phyloP scores from a whole-genome alignment of 2,329 filamentous ascomycete genomes.

The Emydomyces testavorans region DNA sequence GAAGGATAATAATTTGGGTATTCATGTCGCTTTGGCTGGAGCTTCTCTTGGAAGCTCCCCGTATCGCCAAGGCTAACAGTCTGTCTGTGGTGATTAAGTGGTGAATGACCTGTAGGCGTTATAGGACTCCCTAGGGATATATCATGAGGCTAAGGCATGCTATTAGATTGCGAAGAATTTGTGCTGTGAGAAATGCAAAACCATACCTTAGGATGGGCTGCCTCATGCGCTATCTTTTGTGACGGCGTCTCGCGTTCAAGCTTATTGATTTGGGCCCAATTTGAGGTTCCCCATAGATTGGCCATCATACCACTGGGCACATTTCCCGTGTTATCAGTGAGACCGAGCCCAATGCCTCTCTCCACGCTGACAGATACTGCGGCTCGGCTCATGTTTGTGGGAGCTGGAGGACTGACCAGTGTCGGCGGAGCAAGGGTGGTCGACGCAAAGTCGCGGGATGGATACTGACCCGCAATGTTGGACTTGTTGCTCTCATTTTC shows the following conservation, averaged over 20 bases:
- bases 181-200: not conserved
- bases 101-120: slow-evolving; percentile 20
- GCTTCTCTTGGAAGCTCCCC: slow-evolving; percentile 26
- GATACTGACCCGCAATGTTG: slow-evolving; percentile 20
- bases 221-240: slow-evolving; percentile 20
- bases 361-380: slow-evolving; percentile 75
- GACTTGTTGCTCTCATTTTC: slow-evolving; percentile 29
- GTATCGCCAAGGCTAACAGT: slow-evolving; percentile 43
- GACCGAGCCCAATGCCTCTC: slow-evolving; percentile 53
- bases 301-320: slow-evolving; percentile 80
- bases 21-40: slow-evolving; percentile 37
- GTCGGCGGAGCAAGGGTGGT: slow-evolving; percentile 70
- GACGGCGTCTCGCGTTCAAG: slow-evolving; percentile 43
- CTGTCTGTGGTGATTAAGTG: slow-evolving; percentile 40
- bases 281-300: slow-evolving; percentile 84
- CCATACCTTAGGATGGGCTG: slow-evolving; percentile 15
- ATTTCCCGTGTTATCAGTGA: slow-evolving; percentile 50
- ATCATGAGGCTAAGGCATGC: slow-evolving; percentile 11
- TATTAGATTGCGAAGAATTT: slow-evolving; percentile 3
- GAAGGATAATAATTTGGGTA: slow-evolving; percentile 67
- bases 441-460: slow-evolving; percentile 37
- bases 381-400: slow-evolving; percentile 75
- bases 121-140: slow-evolving; percentile 19
- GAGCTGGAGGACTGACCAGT: slow-evolving; percentile 67
- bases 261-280: slow-evolving; percentile 61